phyloP scores from a whole-genome alignment of 129 eudicot species.

The Silybum marianum region DNA sequence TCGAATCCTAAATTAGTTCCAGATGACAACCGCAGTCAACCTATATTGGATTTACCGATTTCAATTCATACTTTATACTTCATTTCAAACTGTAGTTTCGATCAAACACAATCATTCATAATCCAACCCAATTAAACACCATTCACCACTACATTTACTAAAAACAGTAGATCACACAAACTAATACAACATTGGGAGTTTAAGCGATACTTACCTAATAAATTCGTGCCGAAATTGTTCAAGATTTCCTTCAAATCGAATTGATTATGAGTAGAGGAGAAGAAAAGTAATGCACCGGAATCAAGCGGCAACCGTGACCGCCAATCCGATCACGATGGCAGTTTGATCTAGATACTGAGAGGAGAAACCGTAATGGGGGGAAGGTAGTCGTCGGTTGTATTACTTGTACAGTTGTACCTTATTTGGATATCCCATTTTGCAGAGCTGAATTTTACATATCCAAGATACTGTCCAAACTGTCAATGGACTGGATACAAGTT shows the following conservation, averaged over 20 bases:
- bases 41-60: neutral
- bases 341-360: conserved; percentile 23
- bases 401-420: neutral
- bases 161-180: conserved; percentile 21
- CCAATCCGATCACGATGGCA: conserved; percentile 19
- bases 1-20: neutral
- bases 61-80: neutral
- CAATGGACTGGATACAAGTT: neutral
- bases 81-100: conserved; percentile 9
- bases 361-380: conserved; percentile 15
- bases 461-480: conserved; percentile 16
- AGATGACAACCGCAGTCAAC: neutral
- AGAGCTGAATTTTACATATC: conserved; percentile 12
- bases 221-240: conserved; percentile 14
- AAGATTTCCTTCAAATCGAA: conserved; percentile 1
- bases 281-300: conserved; percentile 6
- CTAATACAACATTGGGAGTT: neutral
- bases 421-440: conserved; percentile 6
- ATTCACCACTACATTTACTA: conserved; percentile 8
- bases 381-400: conserved; percentile 29
- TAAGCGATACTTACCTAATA: conserved; percentile 11
- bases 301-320: conserved; percentile 21
- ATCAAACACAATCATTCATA: conserved; percentile 4
- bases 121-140: neutral
- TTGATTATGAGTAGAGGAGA: neutral